A percentile compares a stretch with the other conserved stretches of the same genome.
Conservation (phyloP, 139 green algal genomes). For the Chlamydomonas schloesseri region DNA sequence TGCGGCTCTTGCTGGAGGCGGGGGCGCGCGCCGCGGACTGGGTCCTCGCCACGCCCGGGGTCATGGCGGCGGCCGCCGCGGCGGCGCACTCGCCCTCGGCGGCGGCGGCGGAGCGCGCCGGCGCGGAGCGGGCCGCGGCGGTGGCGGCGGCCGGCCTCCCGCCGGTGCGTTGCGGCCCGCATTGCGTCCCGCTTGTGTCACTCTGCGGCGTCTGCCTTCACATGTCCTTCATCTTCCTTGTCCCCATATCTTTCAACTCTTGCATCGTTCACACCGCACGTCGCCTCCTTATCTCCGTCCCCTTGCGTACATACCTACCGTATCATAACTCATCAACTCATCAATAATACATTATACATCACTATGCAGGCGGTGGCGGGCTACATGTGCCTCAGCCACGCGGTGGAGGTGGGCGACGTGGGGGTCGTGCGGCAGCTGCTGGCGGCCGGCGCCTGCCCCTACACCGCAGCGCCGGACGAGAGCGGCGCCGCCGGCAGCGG, state of each 20-base stretch:
- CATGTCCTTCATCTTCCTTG: no score
- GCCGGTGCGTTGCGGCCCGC: background rate
- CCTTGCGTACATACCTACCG: no score
- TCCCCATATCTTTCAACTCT: no score
- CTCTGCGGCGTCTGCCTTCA: no score
- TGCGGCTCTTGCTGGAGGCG: slow-evolving; percentile 32
- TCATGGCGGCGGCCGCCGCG: background rate
- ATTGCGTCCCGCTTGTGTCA: no score
- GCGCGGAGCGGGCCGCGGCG: slow-evolving; percentile 16
- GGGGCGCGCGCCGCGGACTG: slow-evolving; percentile 36
- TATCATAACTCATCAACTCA: no score
- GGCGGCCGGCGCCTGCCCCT: slow-evolving; percentile 29
- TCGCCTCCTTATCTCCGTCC: no score
- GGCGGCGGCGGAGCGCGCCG: slow-evolving; percentile 3
- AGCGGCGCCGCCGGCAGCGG: background rate
- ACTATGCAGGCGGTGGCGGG: slow-evolving; percentile 35
- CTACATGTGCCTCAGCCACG: slow-evolving; percentile 26
- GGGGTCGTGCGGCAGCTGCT: slow-evolving; percentile 20
- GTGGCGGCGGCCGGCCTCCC: slow-evolving; percentile 14
- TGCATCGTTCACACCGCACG: no score
- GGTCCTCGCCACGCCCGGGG: slow-evolving; percentile 6
- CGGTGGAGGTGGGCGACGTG: slow-evolving; percentile 35
- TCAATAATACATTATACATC: no score
- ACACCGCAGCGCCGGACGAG: slow-evolving; percentile 34
- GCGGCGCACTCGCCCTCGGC: background rate